Conservation (phyloP, 2,329 filamentous ascomycete genomes). For the Aspergillus fijiensis region DNA sequence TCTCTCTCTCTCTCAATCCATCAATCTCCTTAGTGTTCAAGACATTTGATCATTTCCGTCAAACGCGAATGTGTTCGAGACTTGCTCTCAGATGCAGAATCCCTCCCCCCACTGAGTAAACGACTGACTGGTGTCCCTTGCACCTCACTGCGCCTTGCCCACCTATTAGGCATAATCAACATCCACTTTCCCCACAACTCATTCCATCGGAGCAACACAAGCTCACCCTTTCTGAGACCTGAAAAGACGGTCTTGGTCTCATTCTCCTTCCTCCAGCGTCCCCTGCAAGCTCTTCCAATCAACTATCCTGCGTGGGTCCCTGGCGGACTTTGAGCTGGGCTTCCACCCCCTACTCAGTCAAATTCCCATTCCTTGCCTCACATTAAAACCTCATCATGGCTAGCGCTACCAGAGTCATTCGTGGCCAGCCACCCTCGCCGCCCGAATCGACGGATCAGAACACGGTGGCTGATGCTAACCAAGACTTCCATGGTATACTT, state of each 20-base stretch:
- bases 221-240: not conserved
- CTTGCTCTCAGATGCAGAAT: not conserved
- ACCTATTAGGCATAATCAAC: not conserved
- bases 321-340: not conserved
- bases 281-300: not conserved
- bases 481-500: constrained; percentile 18
- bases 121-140: not conserved
- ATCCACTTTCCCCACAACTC: not conserved
- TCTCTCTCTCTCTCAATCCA: constrained; percentile 16
- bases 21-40: constrained; percentile 3
- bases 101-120: not conserved
- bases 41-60: not conserved
- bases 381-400: constrained; percentile 8
- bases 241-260: not conserved
- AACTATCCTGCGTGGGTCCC: not conserved
- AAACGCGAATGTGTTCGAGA: not conserved
- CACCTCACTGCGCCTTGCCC: not conserved
- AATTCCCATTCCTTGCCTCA: constrained; percentile 12
- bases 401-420: constrained; percentile 16
- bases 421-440: constrained; percentile 29
- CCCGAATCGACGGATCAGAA: constrained; percentile 30
- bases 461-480: constrained; percentile 16
- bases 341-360: not conserved
- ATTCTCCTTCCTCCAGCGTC: not conserved
- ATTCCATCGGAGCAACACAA: not conserved